Evolutionary conservation across 257 asterid genomes (phyloP).

Genomic region (Solanum chilense): DNA sequence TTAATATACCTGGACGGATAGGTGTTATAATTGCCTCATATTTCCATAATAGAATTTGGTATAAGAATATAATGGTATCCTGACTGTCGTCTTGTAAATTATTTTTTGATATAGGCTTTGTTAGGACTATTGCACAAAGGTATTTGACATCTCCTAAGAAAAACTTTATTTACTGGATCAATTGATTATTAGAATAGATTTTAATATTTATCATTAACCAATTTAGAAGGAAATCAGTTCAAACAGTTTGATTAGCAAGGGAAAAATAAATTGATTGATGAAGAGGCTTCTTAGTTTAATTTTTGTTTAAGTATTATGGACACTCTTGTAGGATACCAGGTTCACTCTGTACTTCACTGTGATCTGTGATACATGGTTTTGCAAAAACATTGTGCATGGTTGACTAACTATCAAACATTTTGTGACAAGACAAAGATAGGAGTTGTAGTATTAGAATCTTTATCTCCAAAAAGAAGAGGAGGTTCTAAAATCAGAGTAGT

Average conservation of each 20-base stretch:
- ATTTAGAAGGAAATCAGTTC: not conserved
- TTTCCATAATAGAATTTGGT: not conserved
- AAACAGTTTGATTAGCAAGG: not conserved
- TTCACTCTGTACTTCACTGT: not conserved
- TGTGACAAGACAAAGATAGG: not conserved
- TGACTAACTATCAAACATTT: not conserved
- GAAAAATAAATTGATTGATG: not conserved
- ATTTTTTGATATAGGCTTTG: not conserved
- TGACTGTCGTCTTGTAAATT: not conserved
- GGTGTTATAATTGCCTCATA: not conserved
- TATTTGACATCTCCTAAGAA: not conserved
- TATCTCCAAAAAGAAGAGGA: not conserved
- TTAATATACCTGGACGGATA: not conserved
- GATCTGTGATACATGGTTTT: no score
- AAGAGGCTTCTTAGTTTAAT: not conserved
- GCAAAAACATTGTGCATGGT: not conserved
- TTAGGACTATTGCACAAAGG: not conserved
- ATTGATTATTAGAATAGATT: not conserved
- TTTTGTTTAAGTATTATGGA: not conserved
- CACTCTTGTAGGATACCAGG: not conserved
- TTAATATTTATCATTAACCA: no score
- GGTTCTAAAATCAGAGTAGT: not conserved
- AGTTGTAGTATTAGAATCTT: not conserved
- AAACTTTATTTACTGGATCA: not conserved
- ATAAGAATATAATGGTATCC: not conserved